Evolutionary conservation across 2,329 filamentous ascomycete species (phyloP).

Genomic region (Zymoseptoria ardabiliae): DNA sequence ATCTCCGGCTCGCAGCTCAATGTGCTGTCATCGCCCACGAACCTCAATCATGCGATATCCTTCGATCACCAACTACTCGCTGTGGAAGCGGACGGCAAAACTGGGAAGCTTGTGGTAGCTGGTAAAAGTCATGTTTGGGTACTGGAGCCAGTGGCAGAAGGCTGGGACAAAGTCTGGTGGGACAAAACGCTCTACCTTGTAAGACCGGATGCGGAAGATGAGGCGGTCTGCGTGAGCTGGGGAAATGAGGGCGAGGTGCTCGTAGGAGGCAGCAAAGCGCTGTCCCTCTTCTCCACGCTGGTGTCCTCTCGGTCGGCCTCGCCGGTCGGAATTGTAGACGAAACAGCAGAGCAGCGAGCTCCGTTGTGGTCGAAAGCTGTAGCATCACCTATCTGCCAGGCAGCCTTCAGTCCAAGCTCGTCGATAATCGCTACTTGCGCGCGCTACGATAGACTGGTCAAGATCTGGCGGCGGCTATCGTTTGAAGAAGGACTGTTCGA

Average conservation of each 20-base stretch:
- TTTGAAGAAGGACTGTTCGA: conserved; percentile 88
- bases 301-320: conserved; percentile 24
- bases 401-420: conserved; percentile 77
- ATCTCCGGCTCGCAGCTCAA: conserved; percentile 83
- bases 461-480: conserved; percentile 83
- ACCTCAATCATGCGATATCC: conserved; percentile 72
- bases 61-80: conserved; percentile 58
- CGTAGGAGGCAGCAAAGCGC: conserved; percentile 57
- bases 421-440: conserved; percentile 78
- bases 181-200: conserved; percentile 55
- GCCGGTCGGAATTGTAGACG: conserved; percentile 14
- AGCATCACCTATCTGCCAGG: conserved; percentile 65
- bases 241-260: conserved; percentile 78
- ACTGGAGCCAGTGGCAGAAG: conserved; percentile 69
- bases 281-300: conserved; percentile 61
- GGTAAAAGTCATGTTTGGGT: conserved; percentile 61
- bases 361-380: conserved; percentile 67
- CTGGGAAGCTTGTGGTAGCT: conserved; percentile 77
- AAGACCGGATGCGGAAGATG: conserved; percentile 38
- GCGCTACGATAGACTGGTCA: conserved; percentile 71
- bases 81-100: conserved; percentile 70
- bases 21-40: conserved; percentile 66
- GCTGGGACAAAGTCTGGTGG: conserved; percentile 67
- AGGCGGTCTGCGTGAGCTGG: conserved; percentile 68
- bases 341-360: conserved; percentile 38